Base-by-base conservation (phyloP, 2,329 filamentous ascomycete genomes). In the Cladosporium sp. region DNA sequence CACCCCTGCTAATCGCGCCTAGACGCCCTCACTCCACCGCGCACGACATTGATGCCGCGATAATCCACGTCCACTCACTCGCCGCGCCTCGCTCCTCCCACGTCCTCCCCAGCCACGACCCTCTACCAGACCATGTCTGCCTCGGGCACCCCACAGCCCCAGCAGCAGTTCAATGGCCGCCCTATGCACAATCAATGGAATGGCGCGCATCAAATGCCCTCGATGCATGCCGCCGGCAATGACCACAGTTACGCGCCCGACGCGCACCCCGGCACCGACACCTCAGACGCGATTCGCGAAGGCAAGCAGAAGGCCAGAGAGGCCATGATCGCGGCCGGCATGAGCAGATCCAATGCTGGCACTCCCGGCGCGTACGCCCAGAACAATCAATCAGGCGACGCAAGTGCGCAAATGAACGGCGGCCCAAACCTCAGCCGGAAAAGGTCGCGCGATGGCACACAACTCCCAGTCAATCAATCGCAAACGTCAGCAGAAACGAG, bases 261-360 rank as follows among this genome's bases (percentile, higher is more conserved):
- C 57, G 61, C 61, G 28, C 62, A 66, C 20, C 43, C 51, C 12
- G 61, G 55, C 49, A 43, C 17, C 17, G 54, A 56, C 42, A 62
- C 64, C 39, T 70, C 68, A 65, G 77, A 81, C 71, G 70, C 75
- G 56, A 83, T 85, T 58, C 76, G 78, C 56, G 82, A 84, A 70
- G 81, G 80, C 56, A 86, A 86, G 67, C 80, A 84, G 67, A 83
- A 80, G 69, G 82, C 83, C 50, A 84, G 82, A 71, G 81, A 82
- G 39, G 76, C 84, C 55, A 76, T 85, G 68, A 81, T 79, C 39
- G 80, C 81, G 22, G 81, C 82, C n/a, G 76, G 76, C 43, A 67
- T 76, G 42, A 69, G 69, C 61, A 59, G 50, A 38, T 42, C 50
- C 47, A 59, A 54, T 73, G 43, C 72, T 49, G 57, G 12, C 14